Base-by-base conservation (phyloP, 345 rosid genomes). In the Geranium brycei region DNA sequence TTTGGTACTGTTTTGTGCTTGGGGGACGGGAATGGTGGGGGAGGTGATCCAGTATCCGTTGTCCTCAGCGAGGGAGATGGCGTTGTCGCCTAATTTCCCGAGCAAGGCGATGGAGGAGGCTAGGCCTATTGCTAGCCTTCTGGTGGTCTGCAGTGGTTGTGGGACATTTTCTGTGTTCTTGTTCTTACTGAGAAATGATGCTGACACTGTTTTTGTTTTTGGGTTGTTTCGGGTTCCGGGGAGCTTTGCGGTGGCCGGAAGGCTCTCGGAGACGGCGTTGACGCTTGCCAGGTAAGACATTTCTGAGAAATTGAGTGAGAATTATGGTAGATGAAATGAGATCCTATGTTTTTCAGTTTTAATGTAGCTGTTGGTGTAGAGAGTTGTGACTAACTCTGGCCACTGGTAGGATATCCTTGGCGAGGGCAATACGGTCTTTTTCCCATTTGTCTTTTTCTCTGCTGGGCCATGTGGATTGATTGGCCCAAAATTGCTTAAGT, bases 1-100 rank as follows among this genome's bases (percentile, higher is more conserved):
- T n/a, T n/a, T n/a, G n/a, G n/a, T 73, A 87, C 96, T 80, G 75
- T 89, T 89, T 66, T 82, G 79, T 31, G 80, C 77, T 17, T 88
- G 71, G 64, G 89, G 93, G 55, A 81, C 67, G 0, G 87, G 82
- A 35, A 92, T 73, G 55, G 87, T 93, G 59, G 79, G 80, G 38
- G 41, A 35, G 5, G 76, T 82, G 65, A 72, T 61, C 91, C 91
- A 87, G 64, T 73, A 85, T 4, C 88, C 88, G 59, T 89, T 92
- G 51, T 82, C 88, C 68, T 85, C 78, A 5, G 95, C 96, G 7
- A 76, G 71, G 32, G 93, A 79, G 35, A 64, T 63, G 23, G 72
- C 77, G 11, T 64, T 69, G 12, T 64, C 68, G 15, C 73, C 70
- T 4, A 68, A 65, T 59, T 58, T 56, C 47, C 76, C 86, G 35